Conservation (phyloP, 2,329 filamentous ascomycete species). For the Penicillium polonicum region DNA sequence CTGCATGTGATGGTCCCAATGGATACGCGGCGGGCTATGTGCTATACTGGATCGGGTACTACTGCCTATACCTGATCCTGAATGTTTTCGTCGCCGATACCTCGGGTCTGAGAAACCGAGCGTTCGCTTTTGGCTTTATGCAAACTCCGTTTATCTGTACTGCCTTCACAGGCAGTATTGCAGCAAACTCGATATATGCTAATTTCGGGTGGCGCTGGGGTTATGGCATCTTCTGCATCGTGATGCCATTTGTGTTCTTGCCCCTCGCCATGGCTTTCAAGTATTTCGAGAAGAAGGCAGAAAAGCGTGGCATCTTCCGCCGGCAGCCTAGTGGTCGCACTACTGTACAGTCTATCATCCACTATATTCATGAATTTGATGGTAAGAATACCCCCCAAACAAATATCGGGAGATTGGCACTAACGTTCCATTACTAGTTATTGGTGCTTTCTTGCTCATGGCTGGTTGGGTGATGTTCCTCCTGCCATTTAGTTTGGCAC, state of each 20-base stretch:
- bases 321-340: conserved; percentile 48
- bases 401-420: conserved; percentile 45
- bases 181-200: conserved; percentile 51
- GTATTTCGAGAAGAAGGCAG: conserved; percentile 58
- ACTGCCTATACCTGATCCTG: conserved; percentile 56
- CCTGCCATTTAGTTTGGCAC: conserved; percentile 61
- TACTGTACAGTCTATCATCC: conserved; percentile 46
- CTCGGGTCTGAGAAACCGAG: conserved; percentile 59
- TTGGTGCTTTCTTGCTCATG: conserved; percentile 49
- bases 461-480: conserved; percentile 63
- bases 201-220: conserved; percentile 61
- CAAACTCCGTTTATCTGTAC: conserved; percentile 63
- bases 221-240: conserved; percentile 61
- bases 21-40: conserved; percentile 64
- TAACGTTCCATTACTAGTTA: conserved; percentile 13
- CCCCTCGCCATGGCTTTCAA: conserved; percentile 58
- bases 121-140: conserved; percentile 59
- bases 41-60: conserved; percentile 60
- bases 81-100: conserved; percentile 64
- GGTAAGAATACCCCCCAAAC: conserved; percentile 45
- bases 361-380: conserved; percentile 65
- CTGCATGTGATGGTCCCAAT: conserved; percentile 59
- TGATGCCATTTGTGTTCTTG: conserved; percentile 56
- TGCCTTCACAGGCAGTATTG: conserved; percentile 55
- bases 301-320: conserved; percentile 53